These are phyloP conservation scores for Trypanosoma melophagium DNA, from an alignment of 208 protist species.

Conservation along the genomic window DNA sequence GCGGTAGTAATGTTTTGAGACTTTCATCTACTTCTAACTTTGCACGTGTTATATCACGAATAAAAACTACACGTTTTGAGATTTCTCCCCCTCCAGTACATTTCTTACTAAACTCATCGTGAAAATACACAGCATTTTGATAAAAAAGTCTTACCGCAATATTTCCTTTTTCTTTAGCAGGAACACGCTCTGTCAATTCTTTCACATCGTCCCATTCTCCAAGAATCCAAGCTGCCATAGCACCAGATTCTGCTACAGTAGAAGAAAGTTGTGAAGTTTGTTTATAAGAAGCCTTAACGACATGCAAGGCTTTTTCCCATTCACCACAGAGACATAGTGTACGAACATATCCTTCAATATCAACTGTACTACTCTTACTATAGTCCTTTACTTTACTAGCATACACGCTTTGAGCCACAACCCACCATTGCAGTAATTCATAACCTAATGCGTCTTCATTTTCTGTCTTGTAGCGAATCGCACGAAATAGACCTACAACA, in stretches of 20 bases:
- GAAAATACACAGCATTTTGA: conserved; percentile 59
- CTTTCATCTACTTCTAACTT: conserved; percentile 86
- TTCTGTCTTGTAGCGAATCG: conserved; percentile 76
- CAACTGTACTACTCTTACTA: conserved; percentile 18
- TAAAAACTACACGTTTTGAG: conserved; percentile 40
- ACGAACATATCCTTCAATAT: conserved; percentile 80
- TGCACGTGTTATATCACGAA: conserved; percentile 49
- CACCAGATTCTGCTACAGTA: conserved; percentile 72
- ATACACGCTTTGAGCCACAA: conserved; percentile 82
- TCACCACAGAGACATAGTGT: conserved; percentile 87
- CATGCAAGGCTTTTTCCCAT: conserved; percentile 68
- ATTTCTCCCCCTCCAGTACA: no score
- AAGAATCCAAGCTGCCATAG: conserved; percentile 84
- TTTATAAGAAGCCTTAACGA: conserved; percentile 33
- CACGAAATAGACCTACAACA: conserved; percentile 84
- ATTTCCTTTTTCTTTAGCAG: conserved; percentile 66
- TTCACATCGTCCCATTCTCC: conserved; percentile 79
- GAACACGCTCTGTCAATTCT: conserved; percentile 72
- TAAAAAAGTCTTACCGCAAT: conserved; percentile 71
- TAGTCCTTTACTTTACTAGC: conserved; percentile 42
- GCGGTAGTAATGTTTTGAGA: conserved; percentile 79
- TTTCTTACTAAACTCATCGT: conserved; percentile 27
- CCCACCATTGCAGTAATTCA: conserved; percentile 87
- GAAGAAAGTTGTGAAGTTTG: conserved; percentile 35
- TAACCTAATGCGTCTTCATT: conserved; percentile 80